Evolutionary conservation across 352 stramenopile genomes (phyloP).

Genomic region (Phytopythium aichiense): DNA sequence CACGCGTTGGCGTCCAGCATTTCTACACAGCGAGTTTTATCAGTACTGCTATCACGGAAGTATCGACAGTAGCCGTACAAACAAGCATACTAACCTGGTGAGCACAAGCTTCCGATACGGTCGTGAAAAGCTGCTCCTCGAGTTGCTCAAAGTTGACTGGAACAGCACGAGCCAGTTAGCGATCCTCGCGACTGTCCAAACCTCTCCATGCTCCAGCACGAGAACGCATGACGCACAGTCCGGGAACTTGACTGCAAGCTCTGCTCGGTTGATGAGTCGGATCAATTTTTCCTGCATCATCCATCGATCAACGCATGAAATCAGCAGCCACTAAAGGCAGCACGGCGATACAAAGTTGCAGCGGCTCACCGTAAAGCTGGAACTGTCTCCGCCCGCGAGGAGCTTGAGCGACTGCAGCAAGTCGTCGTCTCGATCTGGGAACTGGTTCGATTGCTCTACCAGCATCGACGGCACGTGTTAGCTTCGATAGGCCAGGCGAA

Average conservation of each 20-base stretch:
- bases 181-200: not conserved
- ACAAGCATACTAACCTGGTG: constrained; percentile 29
- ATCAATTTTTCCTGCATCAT: constrained; percentile 68
- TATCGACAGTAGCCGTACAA: not conserved
- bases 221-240: constrained; percentile 23
- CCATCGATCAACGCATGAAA: not conserved
- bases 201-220: not conserved
- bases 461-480: not conserved
- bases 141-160: constrained; percentile 83
- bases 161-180: not conserved
- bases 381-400: constrained; percentile 66
- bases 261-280: constrained; percentile 78
- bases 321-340: not conserved
- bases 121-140: constrained; percentile 74
- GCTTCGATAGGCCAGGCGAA: not conserved
- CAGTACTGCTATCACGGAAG: not conserved
- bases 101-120: constrained; percentile 54
- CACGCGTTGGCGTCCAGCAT: constrained; percentile 66
- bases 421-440: constrained; percentile 79
- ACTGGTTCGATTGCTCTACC: constrained; percentile 79
- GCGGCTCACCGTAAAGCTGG: constrained; percentile 58
- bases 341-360: not conserved
- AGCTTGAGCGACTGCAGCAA: constrained; percentile 62
- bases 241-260: constrained; percentile 78
- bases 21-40: constrained; percentile 17